These are phyloP conservation scores for Przewalskia tangutica DNA, from an alignment of 257 asterid genomes.

Conservation along the genomic window DNA sequence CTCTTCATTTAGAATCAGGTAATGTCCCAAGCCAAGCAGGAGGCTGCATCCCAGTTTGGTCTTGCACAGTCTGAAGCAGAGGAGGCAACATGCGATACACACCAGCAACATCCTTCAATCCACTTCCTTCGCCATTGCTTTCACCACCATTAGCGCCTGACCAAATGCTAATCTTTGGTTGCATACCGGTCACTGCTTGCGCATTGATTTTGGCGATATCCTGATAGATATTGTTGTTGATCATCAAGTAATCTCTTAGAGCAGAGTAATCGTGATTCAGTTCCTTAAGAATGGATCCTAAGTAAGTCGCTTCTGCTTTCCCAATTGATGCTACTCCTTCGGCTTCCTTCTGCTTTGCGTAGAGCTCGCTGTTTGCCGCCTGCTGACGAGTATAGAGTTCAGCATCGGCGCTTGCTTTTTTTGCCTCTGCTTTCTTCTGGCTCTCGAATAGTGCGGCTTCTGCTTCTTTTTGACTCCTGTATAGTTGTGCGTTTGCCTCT, in stretches of 20 bases:
- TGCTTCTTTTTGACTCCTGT: constrained; percentile 8
- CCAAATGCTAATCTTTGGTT: constrained; percentile 13
- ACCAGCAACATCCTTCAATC: constrained; percentile 6
- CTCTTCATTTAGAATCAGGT: background rate
- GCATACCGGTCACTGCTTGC: constrained; percentile 7
- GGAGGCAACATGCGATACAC: constrained; percentile 11
- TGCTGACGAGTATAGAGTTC: constrained; percentile 1
- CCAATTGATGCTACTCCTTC: constrained; percentile 9
- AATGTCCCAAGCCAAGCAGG: constrained; percentile 13
- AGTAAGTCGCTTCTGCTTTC: background rate
- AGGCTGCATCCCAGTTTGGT: constrained; percentile 15
- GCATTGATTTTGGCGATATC: constrained; percentile 3
- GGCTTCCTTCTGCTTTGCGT: constrained; percentile 4
- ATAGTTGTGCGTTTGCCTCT: constrained; percentile 9
- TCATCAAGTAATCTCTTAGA: constrained; percentile 12
- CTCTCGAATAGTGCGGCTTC: constrained; percentile 5
- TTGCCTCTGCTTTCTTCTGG: constrained; percentile 11
- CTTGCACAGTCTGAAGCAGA: constrained; percentile 2
- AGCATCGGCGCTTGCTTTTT: constrained; percentile 5
- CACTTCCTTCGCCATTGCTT: background rate
- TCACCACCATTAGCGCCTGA: background rate
- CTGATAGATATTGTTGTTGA: constrained; percentile 4
- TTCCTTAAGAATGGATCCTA: constrained; percentile 3
- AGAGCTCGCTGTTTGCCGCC: background rate
- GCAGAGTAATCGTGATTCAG: constrained; percentile 2